Evolutionary conservation across 2,329 filamentous ascomycete genomes (phyloP), one percentile per base, ranked within the genome.

Genomic region (Penicillium sclerotigenum): DNA sequence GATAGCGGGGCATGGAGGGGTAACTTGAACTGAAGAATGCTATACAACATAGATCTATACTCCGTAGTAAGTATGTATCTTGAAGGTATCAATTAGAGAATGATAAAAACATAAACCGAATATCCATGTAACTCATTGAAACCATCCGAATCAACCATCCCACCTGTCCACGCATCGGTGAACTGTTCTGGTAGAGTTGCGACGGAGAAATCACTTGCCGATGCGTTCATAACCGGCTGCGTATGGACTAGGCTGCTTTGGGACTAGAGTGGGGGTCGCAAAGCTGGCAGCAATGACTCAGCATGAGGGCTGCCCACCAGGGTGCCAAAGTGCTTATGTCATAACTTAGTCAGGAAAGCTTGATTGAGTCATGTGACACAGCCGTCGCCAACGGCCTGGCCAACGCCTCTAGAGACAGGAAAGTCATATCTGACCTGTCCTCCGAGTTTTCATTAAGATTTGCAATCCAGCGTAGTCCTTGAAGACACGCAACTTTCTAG

Each of bases 221-320:
- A 61, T 56, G 51, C 29, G 43, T 47, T 49, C 50, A 56, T 52
- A 55, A 57, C 61, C 68, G 66, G 65, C 58, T 60, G 59, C 57
- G 59, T 49, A 26, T 34, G 33, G 24, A 29, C 67, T 68, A 57
- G 60, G 18, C 65, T 16, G 3, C 1, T 63, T 66, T 34, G 18
- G 62, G 69, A 33, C 57, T 70, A 70, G 69, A 43, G 69, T 71
- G 69, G 69, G 69, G 69, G 69, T 69, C 47, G 16, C 54, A 48
- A 7, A 1, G 14, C 33, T 38, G 28, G 20, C 46, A n/a, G 36
- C 46, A 20, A 42, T 54, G 52, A 58, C 28, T 59, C 37, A 58
- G 29, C 26, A 52, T 2, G n/a, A 22, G 13, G 13, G 45, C 46
- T 18, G 10, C 4, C 28, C 26, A 9, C 28, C 10, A 3, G 16